A percentile compares a stretch with the other conserved stretches of the same genome.
These are phyloP conservation scores for Aspergillus floridensis DNA, from an alignment of 2,329 filamentous ascomycete genomes.

Conservation along the genomic window DNA sequence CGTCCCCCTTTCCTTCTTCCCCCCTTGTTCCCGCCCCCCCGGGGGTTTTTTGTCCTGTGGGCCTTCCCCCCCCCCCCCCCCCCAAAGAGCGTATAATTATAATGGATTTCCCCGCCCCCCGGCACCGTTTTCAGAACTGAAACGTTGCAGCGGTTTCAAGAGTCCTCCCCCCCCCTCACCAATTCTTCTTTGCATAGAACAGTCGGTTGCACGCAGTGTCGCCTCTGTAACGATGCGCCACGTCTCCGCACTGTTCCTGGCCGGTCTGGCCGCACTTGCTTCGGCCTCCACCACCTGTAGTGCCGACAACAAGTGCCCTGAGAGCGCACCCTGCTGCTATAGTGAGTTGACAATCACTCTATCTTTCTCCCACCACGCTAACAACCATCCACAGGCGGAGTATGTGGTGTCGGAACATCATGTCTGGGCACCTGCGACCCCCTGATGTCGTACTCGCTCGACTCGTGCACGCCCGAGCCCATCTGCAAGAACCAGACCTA, in stretches of 20 bases:
- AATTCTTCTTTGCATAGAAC: neutral
- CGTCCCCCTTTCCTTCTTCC: too few species aligned
- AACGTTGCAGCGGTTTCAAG: slow-evolving; percentile 3
- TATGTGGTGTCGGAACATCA: slow-evolving; percentile 3
- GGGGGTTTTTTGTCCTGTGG: too few species aligned
- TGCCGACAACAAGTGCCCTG: slow-evolving; percentile 3
- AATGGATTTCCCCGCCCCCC: neutral
- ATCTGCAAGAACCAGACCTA: slow-evolving; percentile 8
- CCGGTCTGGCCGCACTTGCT: neutral
- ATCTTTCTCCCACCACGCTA: neutral
- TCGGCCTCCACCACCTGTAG: neutral
- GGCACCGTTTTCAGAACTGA: neutral
- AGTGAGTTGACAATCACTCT: neutral
- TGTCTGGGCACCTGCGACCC: slow-evolving; percentile 7
- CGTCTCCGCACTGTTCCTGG: neutral
- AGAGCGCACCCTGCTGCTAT: slow-evolving; percentile 1
- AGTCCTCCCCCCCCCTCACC: neutral
- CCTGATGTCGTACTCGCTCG: neutral
- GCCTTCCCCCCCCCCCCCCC: too few species aligned
- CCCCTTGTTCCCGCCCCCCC: too few species aligned
- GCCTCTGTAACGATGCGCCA: slow-evolving; percentile 2
- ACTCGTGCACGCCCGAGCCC: slow-evolving; percentile 1
- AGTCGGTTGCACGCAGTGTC: neutral
- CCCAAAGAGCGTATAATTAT: neutral
- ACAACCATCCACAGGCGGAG: neutral